Evolutionary conservation across 441 rosid species (phyloP).

Genomic region (Kokia cookei): DNA sequence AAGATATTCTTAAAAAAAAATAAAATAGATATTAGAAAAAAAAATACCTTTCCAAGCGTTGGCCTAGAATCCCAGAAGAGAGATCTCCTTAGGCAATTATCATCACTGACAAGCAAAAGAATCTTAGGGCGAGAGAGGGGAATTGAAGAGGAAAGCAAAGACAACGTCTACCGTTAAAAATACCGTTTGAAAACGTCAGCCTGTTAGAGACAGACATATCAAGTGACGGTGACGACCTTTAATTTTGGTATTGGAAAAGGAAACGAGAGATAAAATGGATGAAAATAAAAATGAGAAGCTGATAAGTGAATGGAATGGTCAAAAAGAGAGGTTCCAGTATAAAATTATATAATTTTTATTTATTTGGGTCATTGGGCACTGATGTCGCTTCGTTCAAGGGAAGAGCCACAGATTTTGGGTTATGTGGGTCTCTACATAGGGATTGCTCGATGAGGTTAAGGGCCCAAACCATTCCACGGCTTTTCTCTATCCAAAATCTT

Average conservation of each 20-base stretch:
- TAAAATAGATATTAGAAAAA: neutral
- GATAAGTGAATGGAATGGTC: neutral
- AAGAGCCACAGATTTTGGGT: neutral
- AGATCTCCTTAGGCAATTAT: neutral
- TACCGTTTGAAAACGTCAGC: neutral
- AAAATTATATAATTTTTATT: neutral
- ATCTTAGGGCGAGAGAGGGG: neutral
- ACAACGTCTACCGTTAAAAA: neutral
- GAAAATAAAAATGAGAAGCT: neutral
- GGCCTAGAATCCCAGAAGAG: neutral
- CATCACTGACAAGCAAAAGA: neutral
- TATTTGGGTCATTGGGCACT: neutral
- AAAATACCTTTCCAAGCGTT: neutral
- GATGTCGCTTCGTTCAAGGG: neutral
- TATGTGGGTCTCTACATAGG: neutral
- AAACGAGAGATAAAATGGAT: neutral
- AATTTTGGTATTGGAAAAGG: neutral
- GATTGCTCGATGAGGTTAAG: neutral
- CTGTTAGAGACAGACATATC: neutral
- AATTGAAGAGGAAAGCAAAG: neutral
- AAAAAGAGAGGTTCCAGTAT: neutral
- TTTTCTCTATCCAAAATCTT: neutral
- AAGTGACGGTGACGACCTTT: conserved; percentile 1
- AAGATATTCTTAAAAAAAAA: neutral
- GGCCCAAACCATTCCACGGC: neutral